Evolutionary conservation across 169 alveolate genomes (phyloP), one percentile per base, ranked within the genome.

Genomic region (Cryptosporidium muris): DNA sequence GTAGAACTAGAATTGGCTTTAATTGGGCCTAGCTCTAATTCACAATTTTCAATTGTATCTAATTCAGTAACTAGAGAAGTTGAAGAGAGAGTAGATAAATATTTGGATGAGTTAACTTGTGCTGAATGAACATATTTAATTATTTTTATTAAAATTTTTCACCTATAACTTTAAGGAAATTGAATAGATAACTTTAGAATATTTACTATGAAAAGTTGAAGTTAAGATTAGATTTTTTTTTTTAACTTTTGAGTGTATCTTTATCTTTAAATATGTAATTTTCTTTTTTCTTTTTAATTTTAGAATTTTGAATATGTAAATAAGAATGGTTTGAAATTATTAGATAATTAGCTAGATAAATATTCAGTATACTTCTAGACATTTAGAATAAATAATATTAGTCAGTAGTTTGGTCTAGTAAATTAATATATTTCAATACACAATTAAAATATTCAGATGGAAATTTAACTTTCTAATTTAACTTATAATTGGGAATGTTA

Each of bases 1-100:
- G 49, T 62, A 14, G 90, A 88, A 47, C 64, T 68, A 38, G 92
- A 90, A 63, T 38, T 90, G 63, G 92, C 89, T 2, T 66, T 82
- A 25, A 65, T 64, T n/a, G 65, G 64, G 16, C 45, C 4, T 47
- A 43, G 81, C 8, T 66, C 89, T 34, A 66, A 63, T 54, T 67
- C 16, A n/a, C 64, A 54, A 51, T 67, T 67, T 67, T 51, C 64
- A 16, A 38, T 67, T 11, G 36, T 81, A 11, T n/a, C 80, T 3
- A 63, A 81, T 25, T 43, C 42, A 53, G 63, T 48, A 48, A 52
- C 54, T n/a, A 42, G 40, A 6, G 52, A 4, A 36, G 65, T 81
- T 25, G 60, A 81, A 36, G 64, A 49, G 25, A 65, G 89, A 12
- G 89, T 67, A 3, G 66, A 81, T 37, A 65, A 63, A 36, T 63